Evolutionary conservation across 306 rosid species (phyloP).

Genomic region (Begonia fuchsioides): DNA sequence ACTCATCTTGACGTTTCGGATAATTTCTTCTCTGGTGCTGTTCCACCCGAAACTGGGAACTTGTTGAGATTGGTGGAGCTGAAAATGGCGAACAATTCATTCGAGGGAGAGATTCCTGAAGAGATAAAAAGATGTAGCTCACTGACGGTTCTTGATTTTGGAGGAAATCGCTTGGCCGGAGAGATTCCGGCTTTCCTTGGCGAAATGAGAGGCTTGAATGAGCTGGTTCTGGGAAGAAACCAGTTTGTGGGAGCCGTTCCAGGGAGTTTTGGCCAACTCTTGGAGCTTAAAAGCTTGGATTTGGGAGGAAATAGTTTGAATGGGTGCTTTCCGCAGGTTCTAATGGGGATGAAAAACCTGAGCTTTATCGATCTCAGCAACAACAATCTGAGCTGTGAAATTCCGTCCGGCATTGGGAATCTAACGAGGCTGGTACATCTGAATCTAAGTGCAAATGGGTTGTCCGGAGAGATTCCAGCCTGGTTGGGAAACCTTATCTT

Average conservation of each 20-base stretch:
- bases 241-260: constrained; percentile 54
- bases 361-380: constrained; percentile 57
- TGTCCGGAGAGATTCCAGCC: constrained; percentile 59
- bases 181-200: constrained; percentile 54
- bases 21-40: constrained; percentile 48
- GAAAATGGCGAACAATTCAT: constrained; percentile 60
- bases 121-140: constrained; percentile 54
- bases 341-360: constrained; percentile 42
- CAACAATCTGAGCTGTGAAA: constrained; percentile 45
- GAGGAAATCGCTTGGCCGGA: constrained; percentile 50
- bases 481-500: constrained; percentile 66
- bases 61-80: constrained; percentile 38
- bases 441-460: constrained; percentile 69
- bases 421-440: constrained; percentile 43
- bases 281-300: constrained; percentile 41
- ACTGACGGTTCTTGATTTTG: constrained; percentile 48
- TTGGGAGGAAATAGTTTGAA: constrained; percentile 46
- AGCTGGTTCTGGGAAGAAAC: constrained; percentile 53
- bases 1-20: constrained; percentile 47
- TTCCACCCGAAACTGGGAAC: constrained; percentile 41
- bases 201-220: constrained; percentile 35
- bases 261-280: constrained; percentile 46
- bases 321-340: constrained; percentile 45
- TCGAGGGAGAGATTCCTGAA: constrained; percentile 42
- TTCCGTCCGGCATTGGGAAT: constrained; percentile 39